phyloP scores from a whole-genome alignment of 345 rosid genomes.

The Pugionium dolabratum region DNA sequence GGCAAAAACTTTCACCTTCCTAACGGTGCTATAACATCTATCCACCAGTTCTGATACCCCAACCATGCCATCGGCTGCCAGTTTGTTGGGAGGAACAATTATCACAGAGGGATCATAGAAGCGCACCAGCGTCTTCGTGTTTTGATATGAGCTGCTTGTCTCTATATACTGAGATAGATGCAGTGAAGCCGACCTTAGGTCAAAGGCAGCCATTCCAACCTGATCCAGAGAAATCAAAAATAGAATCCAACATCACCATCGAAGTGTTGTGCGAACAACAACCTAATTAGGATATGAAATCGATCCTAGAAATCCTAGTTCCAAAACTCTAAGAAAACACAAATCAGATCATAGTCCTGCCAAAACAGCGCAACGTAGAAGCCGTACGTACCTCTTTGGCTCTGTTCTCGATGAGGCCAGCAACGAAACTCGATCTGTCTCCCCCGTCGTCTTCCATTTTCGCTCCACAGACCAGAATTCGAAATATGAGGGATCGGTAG shows the following conservation, averaged over 20 bases:
- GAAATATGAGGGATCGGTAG: slow-evolving; percentile 3
- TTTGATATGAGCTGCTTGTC: slow-evolving; percentile 94
- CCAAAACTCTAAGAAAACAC: slow-evolving; percentile 22
- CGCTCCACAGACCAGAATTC: slow-evolving; percentile 30
- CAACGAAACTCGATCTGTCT: slow-evolving; percentile 79
- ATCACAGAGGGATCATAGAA: slow-evolving; percentile 83
- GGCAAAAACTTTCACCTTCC: slow-evolving; percentile 58
- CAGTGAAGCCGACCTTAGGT: slow-evolving; percentile 81
- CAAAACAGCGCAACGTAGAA: slow-evolving; percentile 9
- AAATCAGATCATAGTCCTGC: slow-evolving; percentile 10
- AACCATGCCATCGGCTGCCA: slow-evolving; percentile 86
- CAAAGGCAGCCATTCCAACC: slow-evolving; percentile 98
- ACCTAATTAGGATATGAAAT: not conserved
- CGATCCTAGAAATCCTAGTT: slow-evolving; percentile 18
- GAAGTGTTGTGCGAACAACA: not conserved
- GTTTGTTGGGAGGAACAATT: slow-evolving; percentile 78
- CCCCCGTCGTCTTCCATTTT: slow-evolving; percentile 78
- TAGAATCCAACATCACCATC: slow-evolving; percentile 9
- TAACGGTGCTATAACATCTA: slow-evolving; percentile 59
- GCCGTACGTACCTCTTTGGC: slow-evolving; percentile 75
- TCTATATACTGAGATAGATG: slow-evolving; percentile 97
- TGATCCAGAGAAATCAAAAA: slow-evolving; percentile 32
- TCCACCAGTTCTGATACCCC: slow-evolving; percentile 88
- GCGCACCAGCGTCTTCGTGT: slow-evolving; percentile 77
- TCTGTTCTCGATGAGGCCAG: slow-evolving; percentile 85